These are phyloP conservation scores for Telopea speciosissima DNA, from an alignment of 177 flowering plant species.

Conservation along the genomic window DNA sequence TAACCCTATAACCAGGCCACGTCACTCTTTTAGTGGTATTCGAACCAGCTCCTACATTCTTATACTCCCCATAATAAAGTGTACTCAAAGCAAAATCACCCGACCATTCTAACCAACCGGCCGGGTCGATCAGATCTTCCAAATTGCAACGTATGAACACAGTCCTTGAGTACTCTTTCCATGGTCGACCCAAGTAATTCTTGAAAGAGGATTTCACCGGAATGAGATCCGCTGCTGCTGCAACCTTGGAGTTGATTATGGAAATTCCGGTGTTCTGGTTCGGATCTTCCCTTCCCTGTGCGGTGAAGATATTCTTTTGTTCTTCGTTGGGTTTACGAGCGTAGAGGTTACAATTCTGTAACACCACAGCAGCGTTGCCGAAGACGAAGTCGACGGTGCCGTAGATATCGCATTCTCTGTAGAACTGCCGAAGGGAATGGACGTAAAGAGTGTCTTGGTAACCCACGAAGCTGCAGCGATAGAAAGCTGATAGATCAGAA, in stretches of 20 bases:
- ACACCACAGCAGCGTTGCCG: conserved; percentile 65
- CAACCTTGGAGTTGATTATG: conserved; percentile 37
- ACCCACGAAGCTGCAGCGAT: conserved; percentile 56
- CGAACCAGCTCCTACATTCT: conserved; percentile 1
- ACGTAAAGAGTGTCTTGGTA: conserved; percentile 76
- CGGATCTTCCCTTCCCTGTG: conserved; percentile 69
- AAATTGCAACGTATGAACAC: background rate
- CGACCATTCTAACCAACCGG: conserved; percentile 4
- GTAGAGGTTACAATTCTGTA: conserved; percentile 49
- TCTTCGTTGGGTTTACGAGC: conserved; percentile 44
- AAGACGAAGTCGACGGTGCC: conserved; percentile 77
- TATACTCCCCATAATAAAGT: conserved; percentile 7
- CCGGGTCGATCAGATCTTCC: conserved; percentile 3
- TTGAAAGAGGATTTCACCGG: conserved; percentile 31
- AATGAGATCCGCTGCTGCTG: conserved; percentile 44
- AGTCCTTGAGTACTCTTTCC: conserved; percentile 5
- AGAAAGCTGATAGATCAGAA: conserved; percentile 55
- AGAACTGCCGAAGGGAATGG: conserved; percentile 61
- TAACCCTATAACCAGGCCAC: conserved; percentile 5
- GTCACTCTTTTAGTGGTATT: background rate
- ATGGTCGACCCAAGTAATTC: conserved; percentile 48
- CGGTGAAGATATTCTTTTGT: conserved; percentile 53
- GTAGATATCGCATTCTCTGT: conserved; percentile 57
- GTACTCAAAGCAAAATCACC: conserved; percentile 4
- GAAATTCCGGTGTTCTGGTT: conserved; percentile 68